phyloP scores from a whole-genome alignment of 2,329 filamentous ascomycete species.

The Pezicula neosporulosa region DNA sequence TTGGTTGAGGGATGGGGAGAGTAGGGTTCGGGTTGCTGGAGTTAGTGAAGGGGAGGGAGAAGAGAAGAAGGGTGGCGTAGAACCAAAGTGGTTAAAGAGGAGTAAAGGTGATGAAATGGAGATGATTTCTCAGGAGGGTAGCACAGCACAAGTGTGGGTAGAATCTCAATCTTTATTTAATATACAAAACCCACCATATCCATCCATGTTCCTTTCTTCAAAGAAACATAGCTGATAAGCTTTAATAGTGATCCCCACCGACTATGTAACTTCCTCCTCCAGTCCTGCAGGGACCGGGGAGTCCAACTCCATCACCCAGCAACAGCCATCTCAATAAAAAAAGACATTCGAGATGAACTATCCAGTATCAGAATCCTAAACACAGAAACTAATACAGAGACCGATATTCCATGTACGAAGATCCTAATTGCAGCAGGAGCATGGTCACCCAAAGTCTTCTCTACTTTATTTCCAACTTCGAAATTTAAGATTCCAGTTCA shows the following conservation, averaged over 20 bases:
- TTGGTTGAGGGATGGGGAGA: constrained; percentile 64
- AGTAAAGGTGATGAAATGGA: constrained; percentile 53
- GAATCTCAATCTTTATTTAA: background rate
- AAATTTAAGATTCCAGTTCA: constrained; percentile 50
- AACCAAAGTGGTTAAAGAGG: constrained; percentile 57
- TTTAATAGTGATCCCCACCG: constrained; percentile 56
- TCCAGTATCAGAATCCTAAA: constrained; percentile 48
- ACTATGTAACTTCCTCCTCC: constrained; percentile 63
- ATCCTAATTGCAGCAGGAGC: constrained; percentile 66
- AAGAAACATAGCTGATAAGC: background rate
- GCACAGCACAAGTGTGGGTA: constrained; percentile 62
- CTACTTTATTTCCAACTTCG: constrained; percentile 58
- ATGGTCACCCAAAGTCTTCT: constrained; percentile 68
- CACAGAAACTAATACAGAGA: constrained; percentile 38
- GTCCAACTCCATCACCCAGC: constrained; percentile 66
- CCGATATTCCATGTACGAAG: constrained; percentile 57
- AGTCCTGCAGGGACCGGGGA: constrained; percentile 52
- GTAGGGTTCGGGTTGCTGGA: constrained; percentile 53
- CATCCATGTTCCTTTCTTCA: too few relatives aligned
- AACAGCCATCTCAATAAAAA: constrained; percentile 47
- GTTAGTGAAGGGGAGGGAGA: constrained; percentile 27
- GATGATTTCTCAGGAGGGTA: constrained; percentile 56
- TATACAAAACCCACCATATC: background rate
- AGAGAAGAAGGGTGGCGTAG: constrained; percentile 13
- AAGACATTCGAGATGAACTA: constrained; percentile 47